These are phyloP conservation scores for cucumber (Cucumis sativus) DNA, from an alignment of 306 rosid species.

Conservation along the genomic window Cucumber_9930_V3 NC_026659.2:19116501-19117000, in stretches of 20 bases:
- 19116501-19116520: not conserved
- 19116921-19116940: conserved; percentile 80
- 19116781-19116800: conserved; percentile 73
- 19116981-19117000: not conserved
- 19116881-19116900: conserved; percentile 83
- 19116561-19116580: not conserved
- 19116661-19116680: not conserved
- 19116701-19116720: not conserved
- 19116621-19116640: not conserved
- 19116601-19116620: not conserved
- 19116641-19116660: not conserved
- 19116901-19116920: conserved; percentile 77
- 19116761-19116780: conserved; percentile 76
- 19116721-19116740: conserved; percentile 14
- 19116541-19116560: not conserved
- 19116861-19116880: conserved; percentile 44
- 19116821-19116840: conserved; percentile 82
- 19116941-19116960: conserved; percentile 93
- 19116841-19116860: conserved; percentile 79
- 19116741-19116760: conserved; percentile 9
- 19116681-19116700: not conserved
- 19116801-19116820: conserved; percentile 66
- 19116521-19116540: not conserved
- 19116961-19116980: conserved; percentile 61
- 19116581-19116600: not conserved